A percentile compares a stretch with the other conserved stretches of the same genome.
phyloP scores from a whole-genome alignment of 441 rosid species.

The Flueggea neowawraea region DNA sequence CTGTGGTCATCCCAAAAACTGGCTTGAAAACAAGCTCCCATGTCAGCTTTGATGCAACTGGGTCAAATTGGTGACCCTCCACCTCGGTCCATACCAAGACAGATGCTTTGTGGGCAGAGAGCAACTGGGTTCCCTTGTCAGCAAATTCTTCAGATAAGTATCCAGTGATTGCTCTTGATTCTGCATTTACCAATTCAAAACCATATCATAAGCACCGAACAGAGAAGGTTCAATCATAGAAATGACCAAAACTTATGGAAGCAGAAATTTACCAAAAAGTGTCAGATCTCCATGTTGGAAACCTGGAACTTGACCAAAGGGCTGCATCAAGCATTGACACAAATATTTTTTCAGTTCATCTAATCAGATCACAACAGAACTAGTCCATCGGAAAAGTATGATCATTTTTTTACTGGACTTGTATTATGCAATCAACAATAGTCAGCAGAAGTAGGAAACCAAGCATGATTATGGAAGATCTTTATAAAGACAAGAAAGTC shows the following conservation, averaged over 20 bases:
- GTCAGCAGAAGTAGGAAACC: too few species aligned
- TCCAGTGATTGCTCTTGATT: conserved; percentile 68
- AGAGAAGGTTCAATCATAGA: too few species aligned
- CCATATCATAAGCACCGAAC: not conserved
- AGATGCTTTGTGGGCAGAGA: conserved; percentile 30
- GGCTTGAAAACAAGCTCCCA: conserved; percentile 51
- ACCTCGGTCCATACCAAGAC: conserved; percentile 54
- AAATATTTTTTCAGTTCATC: not conserved
- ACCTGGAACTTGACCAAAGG: conserved; percentile 71
- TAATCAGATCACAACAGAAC: too few species aligned
- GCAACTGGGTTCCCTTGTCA: conserved; percentile 45
- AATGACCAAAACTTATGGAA: not conserved
- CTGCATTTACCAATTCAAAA: conserved; percentile 22
- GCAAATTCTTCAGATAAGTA: conserved; percentile 47
- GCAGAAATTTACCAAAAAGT: conserved; percentile 49
- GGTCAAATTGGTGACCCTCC: conserved; percentile 60
- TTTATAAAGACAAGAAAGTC: too few species aligned
- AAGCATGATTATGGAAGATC: too few species aligned
- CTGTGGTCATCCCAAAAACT: conserved; percentile 37
- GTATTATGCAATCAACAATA: too few species aligned
- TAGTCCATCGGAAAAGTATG: too few species aligned
- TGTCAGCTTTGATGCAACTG: conserved; percentile 42
- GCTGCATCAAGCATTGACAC: conserved; percentile 34
- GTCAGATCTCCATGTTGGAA: conserved; percentile 56
- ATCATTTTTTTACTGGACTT: too few species aligned